A percentile compares a stretch with the other conserved stretches of the same genome.
Evolutionary conservation across 2,329 filamentous ascomycete species (phyloP).

Genomic region (Aaosphaeria pasadenensis): DNA sequence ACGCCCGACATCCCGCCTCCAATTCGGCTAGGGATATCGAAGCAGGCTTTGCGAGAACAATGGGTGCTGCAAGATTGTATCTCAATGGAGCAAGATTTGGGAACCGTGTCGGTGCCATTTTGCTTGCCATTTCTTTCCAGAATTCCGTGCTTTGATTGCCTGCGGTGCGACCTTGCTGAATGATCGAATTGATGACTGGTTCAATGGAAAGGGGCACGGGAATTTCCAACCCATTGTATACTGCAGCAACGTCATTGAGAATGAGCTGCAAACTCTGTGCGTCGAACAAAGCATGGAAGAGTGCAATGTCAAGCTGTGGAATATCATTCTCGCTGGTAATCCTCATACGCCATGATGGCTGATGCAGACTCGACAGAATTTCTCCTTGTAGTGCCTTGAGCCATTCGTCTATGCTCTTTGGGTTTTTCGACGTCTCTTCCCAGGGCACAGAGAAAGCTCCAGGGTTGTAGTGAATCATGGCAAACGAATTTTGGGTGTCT

Average conservation of each 20-base stretch:
- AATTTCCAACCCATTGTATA: conserved; percentile 32
- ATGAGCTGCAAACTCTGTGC: conserved; percentile 69
- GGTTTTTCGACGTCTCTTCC: conserved; percentile 6
- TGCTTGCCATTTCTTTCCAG: conserved; percentile 59
- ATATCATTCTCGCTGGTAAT: conserved; percentile 38
- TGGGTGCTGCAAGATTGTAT: conserved; percentile 31
- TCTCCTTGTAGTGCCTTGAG: conserved; percentile 13
- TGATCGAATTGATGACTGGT: conserved; percentile 43
- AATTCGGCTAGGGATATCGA: conserved; percentile 46
- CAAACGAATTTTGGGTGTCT: conserved; percentile 61
- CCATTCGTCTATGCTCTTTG: conserved; percentile 19
- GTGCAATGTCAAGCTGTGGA: conserved; percentile 46
- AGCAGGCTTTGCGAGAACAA: conserved; percentile 38
- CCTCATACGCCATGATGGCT: conserved; percentile 62
- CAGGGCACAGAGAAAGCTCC: conserved; percentile 35
- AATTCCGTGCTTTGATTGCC: conserved; percentile 46
- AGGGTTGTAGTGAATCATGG: conserved; percentile 65
- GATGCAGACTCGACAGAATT: conserved; percentile 47
- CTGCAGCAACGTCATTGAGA: conserved; percentile 55
- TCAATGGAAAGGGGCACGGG: conserved; percentile 36
- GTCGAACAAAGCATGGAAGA: conserved; percentile 86
- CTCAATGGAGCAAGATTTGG: conserved; percentile 69
- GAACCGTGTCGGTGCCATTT: conserved; percentile 65
- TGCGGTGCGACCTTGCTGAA: conserved; percentile 35
- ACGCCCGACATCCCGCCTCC: conserved; percentile 53